Base-by-base conservation (phyloP, 345 rosid genomes). In the Corchorus olitorius region DNA sequence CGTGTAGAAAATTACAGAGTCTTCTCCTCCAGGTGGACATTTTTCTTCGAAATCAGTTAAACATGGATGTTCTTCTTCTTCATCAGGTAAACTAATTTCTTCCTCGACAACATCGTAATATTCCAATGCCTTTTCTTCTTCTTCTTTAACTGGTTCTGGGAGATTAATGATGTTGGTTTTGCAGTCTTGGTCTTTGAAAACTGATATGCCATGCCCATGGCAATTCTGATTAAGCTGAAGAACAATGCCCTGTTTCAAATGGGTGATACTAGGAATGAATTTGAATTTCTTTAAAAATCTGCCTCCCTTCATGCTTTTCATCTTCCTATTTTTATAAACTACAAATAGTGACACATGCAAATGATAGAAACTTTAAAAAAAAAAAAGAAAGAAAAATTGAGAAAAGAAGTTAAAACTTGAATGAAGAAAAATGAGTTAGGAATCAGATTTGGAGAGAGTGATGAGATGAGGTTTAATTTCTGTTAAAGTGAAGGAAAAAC, bases 271-370 rank as follows among this genome's bases (percentile, higher is more conserved):
- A 46, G 92, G 87, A 78, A 88, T 73, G 70, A 88, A 70, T 14
- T 82, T 89, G 60, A 93, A 77, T 60, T 86, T 94, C 88, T 86
- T 93, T 16, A 90, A 74, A 68, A 94, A 65, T 76, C 88, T 87
- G 64, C 86, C 98, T 76, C 86, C 98, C 77, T 86, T 91, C 87
- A 88, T 81, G 79, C 88, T 86, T 63, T 87, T 90, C 97, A 92
- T 87, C 34, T 74, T 27, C 65, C 73, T 46, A 4, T 4, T 17
- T 6, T 60, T 16, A 20, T 27, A 27, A 27, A 60, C 56, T 43
- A 73, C 58, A 62, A 60, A 59, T 4, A 20, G 16, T 56, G 61
- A n/a, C 10, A 35, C 20, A 70, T 70, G 48, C 33, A 53, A 7
- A 45, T 45, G 16, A 10, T 46, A 56, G 20, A 20, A 70, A 27